Evolutionary conservation across 352 stramenopile species (phyloP), one percentile per base, ranked within the genome.

Genomic region (Lagenidium giganteum): DNA sequence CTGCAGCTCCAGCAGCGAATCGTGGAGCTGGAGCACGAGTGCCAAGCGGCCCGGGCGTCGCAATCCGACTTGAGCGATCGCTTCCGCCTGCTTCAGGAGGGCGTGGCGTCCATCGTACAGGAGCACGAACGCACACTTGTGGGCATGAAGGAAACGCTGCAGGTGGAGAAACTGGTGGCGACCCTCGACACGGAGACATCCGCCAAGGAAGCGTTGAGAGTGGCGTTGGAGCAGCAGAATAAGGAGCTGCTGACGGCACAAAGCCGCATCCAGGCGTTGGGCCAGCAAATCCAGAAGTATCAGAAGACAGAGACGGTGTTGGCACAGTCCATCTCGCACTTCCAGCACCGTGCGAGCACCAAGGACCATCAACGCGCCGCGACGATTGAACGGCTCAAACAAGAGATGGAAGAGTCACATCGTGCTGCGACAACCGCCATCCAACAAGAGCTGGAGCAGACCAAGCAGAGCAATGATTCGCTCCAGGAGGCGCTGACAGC

Each of bases 271-370:
- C 48, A 67, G 40, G 47, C 53, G 27, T 49, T 88, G 9, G 37
- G 59, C 12, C 25, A 26, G 13, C 75, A 88, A 31, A 62, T 87
- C 26, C 26, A 51, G 13, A 69, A 76, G 29, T 86, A 88, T 51
- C 75, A 88, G 42, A 86, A 83, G 59, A 88, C 75, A 0, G 75
- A 91, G 50, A 91, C 75, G 0, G 75, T 82, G 31, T 44, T 91
- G 32, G 73, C 67, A 7, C 70, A 91, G 50, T 81, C 70, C 18
- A 58, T 86, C 13, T 56, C 73, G 5, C 75, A 91, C 40, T 67
- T 88, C 37, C 75, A 87, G 54, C 63, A 82, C 42, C 71, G 67
- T 21, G 70, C 73, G 31, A 56, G 73, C 21, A 66, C 36, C 37
- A 85, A 81, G 50, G 61, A 87, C n/a, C 64, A 83, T 33, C 65